Evolutionary conservation across 306 rosid species (phyloP), one percentile per base, ranked within the genome.

Genomic region (Senna tora): DNA sequence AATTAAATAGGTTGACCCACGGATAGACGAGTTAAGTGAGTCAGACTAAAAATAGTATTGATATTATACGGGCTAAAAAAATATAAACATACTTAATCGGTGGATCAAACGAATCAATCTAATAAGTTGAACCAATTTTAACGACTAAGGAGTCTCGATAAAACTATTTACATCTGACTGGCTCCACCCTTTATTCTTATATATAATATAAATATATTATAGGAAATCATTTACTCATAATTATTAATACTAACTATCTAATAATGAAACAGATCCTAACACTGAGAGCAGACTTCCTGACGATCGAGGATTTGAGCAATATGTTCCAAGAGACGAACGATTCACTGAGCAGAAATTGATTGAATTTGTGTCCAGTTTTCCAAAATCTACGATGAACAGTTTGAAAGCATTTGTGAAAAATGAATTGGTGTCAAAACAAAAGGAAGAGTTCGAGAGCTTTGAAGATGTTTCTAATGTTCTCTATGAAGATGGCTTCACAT

Each of bases 291-390:
- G 46, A 34, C 65, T 59, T 11, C 45, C 46, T 9, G 4, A 19
- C 7, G 65, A 33, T 0, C 13, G 34, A 67, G 75, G 50, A 62
- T 73, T 15, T 2, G 50, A 30, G 16, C 16, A 87, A 25, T 90
- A 78, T 38, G 89, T 83, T 19, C 96, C 93, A n/a, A 86, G 88
- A 74, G 97, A 89, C 49, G 97, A 92, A 65, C 64, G 77, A 38
- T 89, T 92, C 51, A 85, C 87, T 2, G 86, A 83, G 79, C 61
- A 84, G 67, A 92, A 92, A 74, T 56, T 87, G 33, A 72, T 86
- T 3, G 97, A 92, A 15, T 89, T 92, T 11, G 56, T 89, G 17
- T 73, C 67, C 2, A 78, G 73, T 71, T 79, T 80, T 9, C 61
- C 88, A 16, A 92, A 92, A 75, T 81, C 90, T 21, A 2, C 83